phyloP scores from a whole-genome alignment of 1,284 basidiomycete species.

The Erythrobasidium hasegawianum region DNA sequence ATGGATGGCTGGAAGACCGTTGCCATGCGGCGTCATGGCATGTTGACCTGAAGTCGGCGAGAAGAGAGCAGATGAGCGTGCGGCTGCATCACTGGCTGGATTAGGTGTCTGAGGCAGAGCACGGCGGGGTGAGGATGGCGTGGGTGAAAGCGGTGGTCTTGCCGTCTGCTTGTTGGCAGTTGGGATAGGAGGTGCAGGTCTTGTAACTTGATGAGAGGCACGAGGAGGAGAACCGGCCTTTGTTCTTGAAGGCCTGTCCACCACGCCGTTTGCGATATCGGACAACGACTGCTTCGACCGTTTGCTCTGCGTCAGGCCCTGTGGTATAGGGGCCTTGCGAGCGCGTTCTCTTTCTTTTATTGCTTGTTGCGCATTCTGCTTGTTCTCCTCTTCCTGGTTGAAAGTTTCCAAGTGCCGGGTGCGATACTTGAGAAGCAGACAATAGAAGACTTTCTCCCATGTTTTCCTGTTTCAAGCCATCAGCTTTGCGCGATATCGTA shows the following conservation, averaged over 20 bases:
- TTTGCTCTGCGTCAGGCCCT: slow-evolving; percentile 15
- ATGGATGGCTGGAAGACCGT: slow-evolving; percentile 51
- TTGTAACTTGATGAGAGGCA: slow-evolving; percentile 24
- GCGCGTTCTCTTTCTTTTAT: slow-evolving; percentile 22
- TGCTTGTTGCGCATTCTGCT: slow-evolving; percentile 21
- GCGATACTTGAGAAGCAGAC: slow-evolving; percentile 74
- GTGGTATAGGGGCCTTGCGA: slow-evolving; percentile 1
- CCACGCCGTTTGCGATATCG: slow-evolving; percentile 39
- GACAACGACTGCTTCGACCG: slow-evolving; percentile 40
- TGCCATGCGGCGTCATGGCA: slow-evolving; percentile 50
- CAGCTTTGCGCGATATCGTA: no score
- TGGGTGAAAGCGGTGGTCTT: slow-evolving; percentile 33
- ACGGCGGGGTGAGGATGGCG: slow-evolving; percentile 35
- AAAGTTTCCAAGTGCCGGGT: slow-evolving; percentile 64
- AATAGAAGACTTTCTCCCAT: slow-evolving; percentile 91
- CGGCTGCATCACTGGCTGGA: slow-evolving; percentile 3
- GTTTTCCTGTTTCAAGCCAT: slow-evolving; percentile 60
- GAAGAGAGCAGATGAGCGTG: slow-evolving; percentile 26
- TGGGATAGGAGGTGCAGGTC: slow-evolving; percentile 36
- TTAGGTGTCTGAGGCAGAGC: slow-evolving; percentile 38
- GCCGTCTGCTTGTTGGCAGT: slow-evolving; percentile 6
- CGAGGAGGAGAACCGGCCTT: slow-evolving; percentile 18
- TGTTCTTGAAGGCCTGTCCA: slow-evolving; percentile 17
- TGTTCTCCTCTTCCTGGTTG: slow-evolving; percentile 57
- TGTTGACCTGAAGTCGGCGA: slow-evolving; percentile 39